phyloP scores from a whole-genome alignment of 331 rosid genomes.

The Cydonia oblonga region DNA sequence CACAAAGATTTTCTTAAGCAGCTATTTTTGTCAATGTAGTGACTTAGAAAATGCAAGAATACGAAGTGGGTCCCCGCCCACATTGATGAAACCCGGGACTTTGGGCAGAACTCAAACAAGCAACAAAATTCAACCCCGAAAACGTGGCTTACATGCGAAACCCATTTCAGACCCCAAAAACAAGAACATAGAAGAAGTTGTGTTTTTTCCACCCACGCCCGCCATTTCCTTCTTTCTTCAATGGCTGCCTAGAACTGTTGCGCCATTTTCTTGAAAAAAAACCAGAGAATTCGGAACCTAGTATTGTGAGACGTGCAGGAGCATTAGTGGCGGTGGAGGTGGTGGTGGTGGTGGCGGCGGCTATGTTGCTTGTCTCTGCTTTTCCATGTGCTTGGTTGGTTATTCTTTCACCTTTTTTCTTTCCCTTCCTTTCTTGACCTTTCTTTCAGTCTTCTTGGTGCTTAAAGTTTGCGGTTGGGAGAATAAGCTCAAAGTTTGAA shows the following conservation, averaged over 20 bases:
- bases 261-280: conserved; percentile 14
- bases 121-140: conserved; percentile 33
- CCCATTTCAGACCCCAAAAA: conserved; percentile 12
- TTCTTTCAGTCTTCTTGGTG: no score
- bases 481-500: no score
- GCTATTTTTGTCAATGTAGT: background rate
- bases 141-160: conserved; percentile 32
- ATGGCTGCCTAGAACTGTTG: background rate
- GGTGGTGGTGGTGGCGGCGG: conserved; percentile 25
- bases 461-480: no score
- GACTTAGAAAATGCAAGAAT: background rate
- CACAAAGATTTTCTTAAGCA: no score
- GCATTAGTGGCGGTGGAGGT: conserved; percentile 27
- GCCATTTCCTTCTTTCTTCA: background rate
- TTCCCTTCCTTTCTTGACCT: no score
- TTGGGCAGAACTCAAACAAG: background rate
- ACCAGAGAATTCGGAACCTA: conserved; percentile 18
- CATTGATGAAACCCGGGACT: background rate
- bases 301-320: conserved; percentile 6
- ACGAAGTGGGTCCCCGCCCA: conserved; percentile 30
- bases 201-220: background rate
- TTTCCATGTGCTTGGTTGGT: conserved; percentile 48
- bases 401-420: background rate
- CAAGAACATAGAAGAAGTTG: background rate
- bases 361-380: conserved; percentile 16